These are phyloP conservation scores for Marchantia paleacea DNA, from an alignment of 225 moss, liverwort and hornwort genomes.

Conservation along the genomic window DNA sequence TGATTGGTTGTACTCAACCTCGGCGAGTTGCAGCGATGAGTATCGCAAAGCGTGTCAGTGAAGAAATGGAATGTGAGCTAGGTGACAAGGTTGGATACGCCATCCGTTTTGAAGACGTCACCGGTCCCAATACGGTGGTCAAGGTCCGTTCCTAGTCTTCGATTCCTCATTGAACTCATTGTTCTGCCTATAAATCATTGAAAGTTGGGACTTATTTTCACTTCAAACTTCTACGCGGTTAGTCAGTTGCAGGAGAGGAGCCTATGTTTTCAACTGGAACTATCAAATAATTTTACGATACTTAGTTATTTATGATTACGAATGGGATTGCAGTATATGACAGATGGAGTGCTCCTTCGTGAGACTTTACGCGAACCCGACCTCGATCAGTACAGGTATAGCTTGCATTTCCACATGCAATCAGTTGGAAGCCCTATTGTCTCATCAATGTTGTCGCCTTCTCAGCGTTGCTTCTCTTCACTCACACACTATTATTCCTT, in stretches of 20 bases:
- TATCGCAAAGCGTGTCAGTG: conserved; percentile 98
- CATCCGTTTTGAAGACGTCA: conserved; percentile 99
- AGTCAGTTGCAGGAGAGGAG: background rate
- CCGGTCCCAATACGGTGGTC: conserved; percentile 88
- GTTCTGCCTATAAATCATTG: background rate
- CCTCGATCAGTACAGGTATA: conserved; percentile 87
- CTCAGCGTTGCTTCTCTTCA: background rate
- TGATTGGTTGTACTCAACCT: conserved; percentile 98
- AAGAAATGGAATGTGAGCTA: conserved; percentile 94
- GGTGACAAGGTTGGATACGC: conserved; percentile 99
- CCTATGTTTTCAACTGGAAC: no score
- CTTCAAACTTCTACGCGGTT: background rate
- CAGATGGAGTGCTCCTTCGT: conserved; percentile 95
- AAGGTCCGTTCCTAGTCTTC: conserved; percentile 53
- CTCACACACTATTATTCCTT: background rate
- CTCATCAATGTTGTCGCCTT: background rate
- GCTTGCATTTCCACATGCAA: background rate
- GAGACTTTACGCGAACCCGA: conserved; percentile 94
- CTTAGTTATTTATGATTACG: no score
- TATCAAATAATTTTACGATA: no score
- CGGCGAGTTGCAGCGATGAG: conserved; percentile 99
- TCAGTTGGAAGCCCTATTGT: background rate
- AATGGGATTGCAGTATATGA: conserved; percentile 75
- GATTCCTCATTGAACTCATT: background rate
- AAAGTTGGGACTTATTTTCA: background rate